Base-by-base conservation (phyloP, 306 rosid species). In the Sicyos edulis region DNA sequence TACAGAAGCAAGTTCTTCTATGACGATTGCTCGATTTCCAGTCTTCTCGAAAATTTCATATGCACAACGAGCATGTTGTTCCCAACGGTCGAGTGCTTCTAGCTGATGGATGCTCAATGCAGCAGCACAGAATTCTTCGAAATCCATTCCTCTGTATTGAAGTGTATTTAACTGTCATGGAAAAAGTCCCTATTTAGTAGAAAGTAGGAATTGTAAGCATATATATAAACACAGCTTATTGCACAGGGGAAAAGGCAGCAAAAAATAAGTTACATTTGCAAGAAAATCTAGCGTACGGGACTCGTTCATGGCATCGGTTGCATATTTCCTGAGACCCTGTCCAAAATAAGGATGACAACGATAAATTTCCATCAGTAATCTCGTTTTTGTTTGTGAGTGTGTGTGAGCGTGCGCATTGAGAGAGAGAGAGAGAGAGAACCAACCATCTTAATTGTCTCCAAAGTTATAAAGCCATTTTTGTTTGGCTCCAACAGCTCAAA, bases 1-100 rank as follows among this genome's bases (percentile, higher is more conserved):
- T 86, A 95, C 99, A 8, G 97, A 89, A 70, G 97, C 97, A 75
- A 95, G 99, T 78, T 95, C 99, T 80, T 95, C 99, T 47, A 95
- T 91, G 59, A 91, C 88, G 72, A 95, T 95, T 57, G 95, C 96
- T 74, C 96, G 83, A 80, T 95, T 95, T 70, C 99, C 99, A 12
- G 87, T 89, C 83, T 95, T 91, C 64, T 95, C 97, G 2, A 95
- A 95, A 73, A 91, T 96, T 74, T 95, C 99, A 61, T 89, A 95
- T 9, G 97, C 97, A 72, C 96, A 89, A 53, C 95, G 96, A 1
- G 99, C 96, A 75, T 91, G 97, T 72, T 89, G 96, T 65, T 95
- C 99, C 99, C 99, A 95, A 1, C 88, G 91, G 73, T 87, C 95
- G 21, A 95, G 97, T 63, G 97, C 99, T 85, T 91, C 99, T 10